Evolutionary conservation across 2,329 filamentous ascomycete species (phyloP), one percentile per base, ranked within the genome.

Genomic region (Trichoderma aggressivum): DNA sequence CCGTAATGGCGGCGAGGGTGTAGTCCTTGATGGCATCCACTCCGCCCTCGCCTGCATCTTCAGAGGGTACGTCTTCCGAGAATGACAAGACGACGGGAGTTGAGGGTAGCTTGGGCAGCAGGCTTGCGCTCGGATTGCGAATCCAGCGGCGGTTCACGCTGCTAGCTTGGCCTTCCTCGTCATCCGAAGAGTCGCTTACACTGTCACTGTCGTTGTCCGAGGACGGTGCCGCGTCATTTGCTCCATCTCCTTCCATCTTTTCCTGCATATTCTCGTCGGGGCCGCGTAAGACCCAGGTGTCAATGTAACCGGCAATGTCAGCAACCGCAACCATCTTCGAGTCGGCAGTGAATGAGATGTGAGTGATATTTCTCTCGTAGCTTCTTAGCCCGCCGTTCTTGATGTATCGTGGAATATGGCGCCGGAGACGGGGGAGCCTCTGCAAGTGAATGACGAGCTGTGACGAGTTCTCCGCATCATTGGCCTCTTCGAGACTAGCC

Each of bases 301-400:
- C 94, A 36, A 98, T 85, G 80, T 91, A 94, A 56, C 96, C 96
- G 56, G 92, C 90, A 66, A 98, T 82, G 79, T 98, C 95, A 61
- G 91, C 90, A 34, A 90, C 88, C 10, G 92, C 94, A 60, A 98
- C 83, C 73, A 97, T 88, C 74, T 87, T 89, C 78, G 92, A 93
- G 78, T 97, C 92, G 6, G 90, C 85, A 11, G 94, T 94, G 80
- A 98, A 98, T 2, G 90, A 86, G 30, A 91, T 80, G 68, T 93
- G 91, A 43, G 88, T 90, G 74, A 98, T 90, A 58, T 86, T 91
- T 78, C 92, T 88, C 73, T 94, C 89, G 81, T 98, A 98, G 30
- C 83, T 82, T n/a, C 91, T 91, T 68, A 93, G 85, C 7, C 90
- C 89, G 34, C 91, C 90, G 68, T 92, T 86, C 18, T 85, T 85